Base-by-base conservation (phyloP, 73 alveolate species). In the Urostyla sp. region DNA sequence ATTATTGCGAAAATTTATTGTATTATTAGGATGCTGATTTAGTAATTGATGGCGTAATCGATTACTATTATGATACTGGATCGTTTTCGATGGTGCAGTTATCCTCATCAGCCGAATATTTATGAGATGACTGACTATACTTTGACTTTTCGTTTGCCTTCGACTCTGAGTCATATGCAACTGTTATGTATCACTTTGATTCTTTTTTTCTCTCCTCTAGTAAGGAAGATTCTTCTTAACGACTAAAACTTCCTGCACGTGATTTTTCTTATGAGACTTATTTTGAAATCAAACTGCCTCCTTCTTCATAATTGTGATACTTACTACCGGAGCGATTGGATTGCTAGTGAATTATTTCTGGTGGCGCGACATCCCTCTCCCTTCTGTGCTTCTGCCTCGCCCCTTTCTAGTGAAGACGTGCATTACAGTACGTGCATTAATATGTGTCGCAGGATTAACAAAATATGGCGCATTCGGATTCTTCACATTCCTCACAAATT, bases 401-500 rank as follows among this genome's bases (percentile, higher is more conserved):
- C 8, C 79, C 79, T 24, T 63, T 63, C 23, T 63, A 40, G 60
- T 63, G 79, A 13, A 63, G 45, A 6, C 79, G 59, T 21, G 20
- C 36, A 26, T 60, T 63, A 60, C 79, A 63, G 7, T 38, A n/a
- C 13, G 10, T 44, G 35, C 79, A 63, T 24, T 43, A 63, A 63
- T 43, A 35, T 31, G 37, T 26, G 31, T 63, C 79, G 44, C 79
- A 63, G 23, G 45, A 43, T 3, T 15, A 60, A 32, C 79, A 63
- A 21, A 43, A 63, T 28, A 60, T 63, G 37, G 79, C 79, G 79
- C 79, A 63, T 63, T 63, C 79, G 37, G 37, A 24, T 50, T 63
- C 79, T 40, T 63, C 79, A 43, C 79, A 63, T 43, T 63, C 79
- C 45, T 63, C 79, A 50, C 79, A 63, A 63, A 63, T 63, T 63